Conservation (phyloP, 176 grass and related monocot species). For the Oropetium thomaeum region DNA sequence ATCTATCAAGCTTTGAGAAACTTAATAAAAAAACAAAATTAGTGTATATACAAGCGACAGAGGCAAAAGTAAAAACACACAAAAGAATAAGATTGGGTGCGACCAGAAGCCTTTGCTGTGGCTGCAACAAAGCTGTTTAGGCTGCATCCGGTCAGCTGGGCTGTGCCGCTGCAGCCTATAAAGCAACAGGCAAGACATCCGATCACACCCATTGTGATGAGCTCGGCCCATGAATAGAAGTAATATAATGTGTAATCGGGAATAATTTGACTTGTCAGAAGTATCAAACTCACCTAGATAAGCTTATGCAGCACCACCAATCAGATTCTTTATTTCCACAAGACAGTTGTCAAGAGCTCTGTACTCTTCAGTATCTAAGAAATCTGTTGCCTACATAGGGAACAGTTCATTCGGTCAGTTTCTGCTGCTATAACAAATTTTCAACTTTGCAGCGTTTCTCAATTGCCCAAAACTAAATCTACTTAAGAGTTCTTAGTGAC, state of each 20-base stretch:
- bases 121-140: too few species aligned
- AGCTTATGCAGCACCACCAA: constrained; percentile 40
- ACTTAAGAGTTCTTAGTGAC: neutral
- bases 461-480: neutral
- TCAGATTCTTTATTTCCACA: constrained; percentile 48
- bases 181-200: too few species aligned
- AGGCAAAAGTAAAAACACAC: neutral
- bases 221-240: neutral
- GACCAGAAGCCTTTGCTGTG: too few species aligned
- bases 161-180: too few species aligned
- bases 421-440: neutral
- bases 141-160: too few species aligned
- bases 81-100: too few species aligned
- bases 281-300: neutral
- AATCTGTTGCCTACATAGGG: constrained; percentile 57
- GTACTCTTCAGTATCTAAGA: constrained; percentile 55
- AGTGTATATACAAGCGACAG: neutral
- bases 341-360: constrained; percentile 61
- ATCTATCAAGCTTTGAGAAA: neutral
- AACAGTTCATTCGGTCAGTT: constrained; percentile 4
- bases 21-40: neutral
- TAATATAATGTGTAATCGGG: neutral
- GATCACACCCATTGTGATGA: too few species aligned
- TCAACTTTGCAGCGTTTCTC: neutral
- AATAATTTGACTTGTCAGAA: neutral